Evolutionary conservation across 2,329 filamentous ascomycete species (phyloP), one percentile per base, ranked within the genome.

Genomic region (Pseudopithomyces chartarum): DNA sequence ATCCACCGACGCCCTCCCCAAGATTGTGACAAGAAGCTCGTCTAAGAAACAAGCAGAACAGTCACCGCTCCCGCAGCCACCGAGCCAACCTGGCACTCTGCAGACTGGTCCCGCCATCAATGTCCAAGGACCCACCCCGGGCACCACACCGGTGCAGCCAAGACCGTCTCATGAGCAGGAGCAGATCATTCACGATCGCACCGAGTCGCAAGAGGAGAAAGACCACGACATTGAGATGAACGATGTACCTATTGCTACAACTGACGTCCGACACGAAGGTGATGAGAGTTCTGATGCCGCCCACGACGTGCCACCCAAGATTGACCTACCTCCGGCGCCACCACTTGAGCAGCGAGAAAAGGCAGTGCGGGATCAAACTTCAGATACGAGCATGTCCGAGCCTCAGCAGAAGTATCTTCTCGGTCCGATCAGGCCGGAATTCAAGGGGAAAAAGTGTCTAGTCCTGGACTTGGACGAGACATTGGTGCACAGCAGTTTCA

Each of bases 401-500:
- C 54, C 56, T 68, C 78, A 82, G 48, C 86, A 85, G 53, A 87
- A 86, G 63, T 91, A 85, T 78, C 82, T 99, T 34, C 80, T 99
- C 53, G 92, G 92, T n/a, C 88, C 93, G 0, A 85, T 94, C 63
- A 83, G 87, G 39, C 88, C 91, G 23, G 88, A 91, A 66, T 87
- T 95, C 68, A 87, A 90, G 76, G 92, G 92, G 26, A 89, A 91
- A 72, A 99, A 99, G 77, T 99, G 95, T 69, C 81, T 99, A 39
- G 94, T 99, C 17, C 84, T 99, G 44, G 95, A 99, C 80, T 81
- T 99, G 59, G 95, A 99, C 66, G 95, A 99, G 77, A 99, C 95
- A 1, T 80, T 99, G 51, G 95, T 99, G 22, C 95, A 99, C 80
- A 98, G 95, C 76, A 98, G 95, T 66, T 99, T 99, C 80, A 99